These are phyloP conservation scores for Metschnikowia reukaufii DNA, from an alignment of 805 yeast genomes.

Conservation along the genomic window DNA sequence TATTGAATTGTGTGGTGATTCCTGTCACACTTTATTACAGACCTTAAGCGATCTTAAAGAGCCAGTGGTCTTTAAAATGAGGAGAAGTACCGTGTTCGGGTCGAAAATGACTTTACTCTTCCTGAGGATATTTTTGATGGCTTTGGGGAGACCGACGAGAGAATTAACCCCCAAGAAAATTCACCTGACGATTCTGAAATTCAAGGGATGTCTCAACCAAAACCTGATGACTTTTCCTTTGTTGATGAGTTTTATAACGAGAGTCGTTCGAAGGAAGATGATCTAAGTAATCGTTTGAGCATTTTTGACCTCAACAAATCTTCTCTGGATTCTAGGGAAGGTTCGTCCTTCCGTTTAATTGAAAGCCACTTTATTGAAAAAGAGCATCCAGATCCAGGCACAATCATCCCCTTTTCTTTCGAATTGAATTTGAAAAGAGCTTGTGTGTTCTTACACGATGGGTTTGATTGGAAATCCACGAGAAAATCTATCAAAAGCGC, in stretches of 20 bases:
- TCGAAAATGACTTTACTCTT: slow-evolving; percentile 27
- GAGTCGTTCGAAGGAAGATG: not conserved
- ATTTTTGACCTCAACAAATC: slow-evolving; percentile 1
- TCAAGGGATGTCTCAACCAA: not conserved
- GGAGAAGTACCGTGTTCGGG: slow-evolving; percentile 51
- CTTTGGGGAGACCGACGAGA: not conserved
- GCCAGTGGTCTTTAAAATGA: slow-evolving; percentile 59
- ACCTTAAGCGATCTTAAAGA: slow-evolving; percentile 69
- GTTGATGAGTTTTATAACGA: slow-evolving; percentile 13
- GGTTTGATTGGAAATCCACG: slow-evolving; percentile 88
- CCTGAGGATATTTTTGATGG: slow-evolving; percentile 38
- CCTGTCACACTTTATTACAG: slow-evolving; percentile 70
- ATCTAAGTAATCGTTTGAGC: not conserved
- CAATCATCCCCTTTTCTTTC: slow-evolving; percentile 26
- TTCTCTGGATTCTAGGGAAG: not conserved
- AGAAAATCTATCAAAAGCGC: slow-evolving; percentile 51
- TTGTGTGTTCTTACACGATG: slow-evolving; percentile 67
- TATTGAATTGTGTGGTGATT: slow-evolving; percentile 77
- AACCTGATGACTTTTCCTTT: slow-evolving; percentile 8
- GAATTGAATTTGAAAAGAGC: slow-evolving; percentile 40
- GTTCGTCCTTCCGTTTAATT: slow-evolving; percentile 2
- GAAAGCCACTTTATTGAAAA: slow-evolving; percentile 17
- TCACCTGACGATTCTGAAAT: not conserved
- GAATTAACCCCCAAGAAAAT: not conserved
- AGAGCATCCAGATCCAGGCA: not conserved